Base-by-base conservation (phyloP, 2,329 filamentous ascomycete genomes). In the Colletotrichum neosansevieriae region DNA sequence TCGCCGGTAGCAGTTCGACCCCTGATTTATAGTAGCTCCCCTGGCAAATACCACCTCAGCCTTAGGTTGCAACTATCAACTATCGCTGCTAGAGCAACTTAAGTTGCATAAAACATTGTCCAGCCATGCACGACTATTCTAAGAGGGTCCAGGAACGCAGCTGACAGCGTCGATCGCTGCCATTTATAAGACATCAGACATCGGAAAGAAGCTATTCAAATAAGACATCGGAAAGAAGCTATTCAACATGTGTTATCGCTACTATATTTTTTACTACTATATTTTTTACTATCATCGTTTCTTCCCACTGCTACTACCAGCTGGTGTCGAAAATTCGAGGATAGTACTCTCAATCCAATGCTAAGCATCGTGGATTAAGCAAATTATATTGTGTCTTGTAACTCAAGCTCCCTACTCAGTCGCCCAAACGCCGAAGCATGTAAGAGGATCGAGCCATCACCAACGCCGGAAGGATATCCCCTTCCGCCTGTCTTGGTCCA, bases 51-150 rank as follows among this genome's bases (percentile, higher is more conserved):
- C 19, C 36, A n/a, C n/a, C n/a, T n/a, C n/a, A 42, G 42, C 53
- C 15, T 57, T 29, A 36, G 53, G 53, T 57, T 57, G 36, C 53
- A 57, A 36, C 53, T 44, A n/a, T 57, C 53, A 57, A 36, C 53
- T 44, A n/a, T 57, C 34, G 34, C 34, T 29, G 17, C 36, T 44
- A 42, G 53, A 42, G 53, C 51, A 38, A 54, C 13, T 40, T 21
- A 54, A 17, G 29, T 21, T 21, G 21, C 21, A 11, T 32, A 40
- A 38, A 17, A 54, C 24, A 24, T 24, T 54, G 29, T 56, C 53
- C 24, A 57, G 19, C 17, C 53, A 56, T 40, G 21, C 53, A 21
- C 38, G 42, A 34, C 21, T 38, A 40, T n/a, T 21, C 12, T n/a
- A n/a, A 54, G 34, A 17, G 49, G 47, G 24, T 19, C 51, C 17